Conservation (phyloP, 169 alveolate species). For the Eimeria praecox region DNA sequence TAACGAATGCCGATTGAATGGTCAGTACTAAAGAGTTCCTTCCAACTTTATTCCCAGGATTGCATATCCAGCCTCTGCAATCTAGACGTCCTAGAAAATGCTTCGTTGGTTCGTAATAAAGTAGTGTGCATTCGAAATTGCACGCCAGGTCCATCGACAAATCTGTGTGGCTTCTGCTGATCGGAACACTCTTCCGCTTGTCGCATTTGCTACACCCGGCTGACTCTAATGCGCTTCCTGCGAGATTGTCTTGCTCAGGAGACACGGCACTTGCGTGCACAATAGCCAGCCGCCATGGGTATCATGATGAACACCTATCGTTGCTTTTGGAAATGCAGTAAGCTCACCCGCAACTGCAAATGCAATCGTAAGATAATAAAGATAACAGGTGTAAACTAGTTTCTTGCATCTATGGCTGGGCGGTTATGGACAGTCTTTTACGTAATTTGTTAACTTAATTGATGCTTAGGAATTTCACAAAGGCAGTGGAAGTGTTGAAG, state of each 20-base stretch:
- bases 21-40: not conserved
- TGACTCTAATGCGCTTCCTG: not conserved
- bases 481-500: slow-evolving; percentile 75
- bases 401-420: not conserved
- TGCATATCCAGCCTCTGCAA: not conserved
- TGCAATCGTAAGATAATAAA: not conserved
- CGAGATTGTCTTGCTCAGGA: slow-evolving; percentile 37
- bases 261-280: slow-evolving; percentile 74
- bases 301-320: slow-evolving; percentile 77
- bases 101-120: not conserved
- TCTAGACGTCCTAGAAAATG: not conserved
- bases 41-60: not conserved
- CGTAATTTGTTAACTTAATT: not conserved
- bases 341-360: not conserved
- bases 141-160: not conserved
- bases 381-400: not conserved
- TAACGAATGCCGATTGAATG: slow-evolving; percentile 75
- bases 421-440: not conserved
- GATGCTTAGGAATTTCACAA: slow-evolving; percentile 23
- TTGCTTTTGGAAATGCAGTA: slow-evolving; percentile 64
- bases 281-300: slow-evolving; percentile 80
- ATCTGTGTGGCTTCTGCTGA: not conserved
- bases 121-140: not conserved
- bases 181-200: not conserved
- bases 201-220: too few relatives aligned